Evolutionary conservation across 495 filamentous ascomycete species (phyloP).

Genomic region (Evernia prunastri): DNA sequence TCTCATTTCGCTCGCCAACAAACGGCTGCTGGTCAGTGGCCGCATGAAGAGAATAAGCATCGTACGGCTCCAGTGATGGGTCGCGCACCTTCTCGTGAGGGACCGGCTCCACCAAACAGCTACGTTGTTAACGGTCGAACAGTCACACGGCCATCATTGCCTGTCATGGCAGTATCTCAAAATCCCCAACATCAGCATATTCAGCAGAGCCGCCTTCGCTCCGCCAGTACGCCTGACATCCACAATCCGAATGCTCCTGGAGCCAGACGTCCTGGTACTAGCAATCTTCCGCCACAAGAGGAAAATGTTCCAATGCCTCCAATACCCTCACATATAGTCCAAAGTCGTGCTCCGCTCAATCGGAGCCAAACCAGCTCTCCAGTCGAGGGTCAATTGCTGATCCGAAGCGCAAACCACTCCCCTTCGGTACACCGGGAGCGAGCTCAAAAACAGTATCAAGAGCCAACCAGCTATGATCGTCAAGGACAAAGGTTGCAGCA

Average conservation of each 20-base stretch:
- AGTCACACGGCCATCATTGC: constrained; percentile 73
- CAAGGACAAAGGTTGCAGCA: constrained; percentile 17
- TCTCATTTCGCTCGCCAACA: constrained; percentile 74
- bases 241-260: constrained; percentile 45
- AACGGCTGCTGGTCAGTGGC: constrained; percentile 51
- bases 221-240: constrained; percentile 65
- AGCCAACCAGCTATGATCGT: constrained; percentile 20
- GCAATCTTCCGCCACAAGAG: constrained; percentile 56
- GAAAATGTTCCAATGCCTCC: constrained; percentile 61
- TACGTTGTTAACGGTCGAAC: constrained; percentile 59
- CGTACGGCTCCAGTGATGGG: constrained; percentile 84
- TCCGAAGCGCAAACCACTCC: constrained; percentile 41
- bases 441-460: constrained; percentile 15
- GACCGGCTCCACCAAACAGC: constrained; percentile 51
- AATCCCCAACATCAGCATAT: constrained; percentile 49
- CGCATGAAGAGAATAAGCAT: constrained; percentile 64
- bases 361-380: constrained; percentile 65
- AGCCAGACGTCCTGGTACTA: constrained; percentile 46
- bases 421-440: constrained; percentile 32
- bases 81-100: constrained; percentile 72
- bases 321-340: constrained; percentile 55
- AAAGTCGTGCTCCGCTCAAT: constrained; percentile 53
- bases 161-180: constrained; percentile 56
- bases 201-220: constrained; percentile 52
- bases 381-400: constrained; percentile 42